Percentiles rank a stretch among this genome's conserved stretches.
phyloP scores from a whole-genome alignment of 139 green algal genomes.

The Volvox africanus region DNA sequence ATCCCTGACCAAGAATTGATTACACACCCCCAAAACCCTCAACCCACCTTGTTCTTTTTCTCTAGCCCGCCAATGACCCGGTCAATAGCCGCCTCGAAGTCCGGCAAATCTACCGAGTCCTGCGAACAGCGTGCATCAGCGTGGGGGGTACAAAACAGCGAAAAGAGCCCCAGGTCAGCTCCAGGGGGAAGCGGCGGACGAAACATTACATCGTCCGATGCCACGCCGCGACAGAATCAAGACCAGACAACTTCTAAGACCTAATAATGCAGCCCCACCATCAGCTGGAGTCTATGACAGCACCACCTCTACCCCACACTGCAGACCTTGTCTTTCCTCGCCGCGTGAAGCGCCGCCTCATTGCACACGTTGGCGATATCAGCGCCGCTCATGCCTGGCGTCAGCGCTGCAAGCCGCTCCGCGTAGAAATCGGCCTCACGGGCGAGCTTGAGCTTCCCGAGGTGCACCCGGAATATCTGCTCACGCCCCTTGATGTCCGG shows the following conservation, averaged over 20 bases:
- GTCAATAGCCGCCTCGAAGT: constrained; percentile 98
- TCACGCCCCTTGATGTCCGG: constrained; percentile 97
- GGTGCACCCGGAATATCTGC: constrained; percentile 96
- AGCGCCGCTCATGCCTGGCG: constrained; percentile 93
- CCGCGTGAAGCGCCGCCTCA: constrained; percentile 97
- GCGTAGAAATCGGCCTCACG: constrained; percentile 84
- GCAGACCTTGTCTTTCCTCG: constrained; percentile 70
- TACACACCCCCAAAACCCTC: too few relatives aligned
- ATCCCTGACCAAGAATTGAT: too few relatives aligned
- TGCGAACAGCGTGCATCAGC: neutral
- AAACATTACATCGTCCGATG: too few relatives aligned
- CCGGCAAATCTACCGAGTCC: constrained; percentile 74
- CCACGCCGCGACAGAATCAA: too few relatives aligned
- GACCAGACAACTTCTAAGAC: too few relatives aligned
- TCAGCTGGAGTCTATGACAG: too few relatives aligned
- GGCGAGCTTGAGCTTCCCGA: constrained; percentile 88
- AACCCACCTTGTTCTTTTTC: constrained; percentile 98
- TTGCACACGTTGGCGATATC: constrained; percentile 99
- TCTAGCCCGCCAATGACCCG: constrained; percentile 98
- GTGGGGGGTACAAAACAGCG: too few relatives aligned
- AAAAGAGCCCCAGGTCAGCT: too few relatives aligned
- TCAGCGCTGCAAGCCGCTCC: constrained; percentile 94
- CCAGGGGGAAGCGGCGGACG: too few relatives aligned
- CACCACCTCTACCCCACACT: too few relatives aligned
- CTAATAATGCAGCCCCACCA: too few relatives aligned